Conservation (phyloP, 495 filamentous ascomycete species). For the Pyrenula aspistea region DNA sequence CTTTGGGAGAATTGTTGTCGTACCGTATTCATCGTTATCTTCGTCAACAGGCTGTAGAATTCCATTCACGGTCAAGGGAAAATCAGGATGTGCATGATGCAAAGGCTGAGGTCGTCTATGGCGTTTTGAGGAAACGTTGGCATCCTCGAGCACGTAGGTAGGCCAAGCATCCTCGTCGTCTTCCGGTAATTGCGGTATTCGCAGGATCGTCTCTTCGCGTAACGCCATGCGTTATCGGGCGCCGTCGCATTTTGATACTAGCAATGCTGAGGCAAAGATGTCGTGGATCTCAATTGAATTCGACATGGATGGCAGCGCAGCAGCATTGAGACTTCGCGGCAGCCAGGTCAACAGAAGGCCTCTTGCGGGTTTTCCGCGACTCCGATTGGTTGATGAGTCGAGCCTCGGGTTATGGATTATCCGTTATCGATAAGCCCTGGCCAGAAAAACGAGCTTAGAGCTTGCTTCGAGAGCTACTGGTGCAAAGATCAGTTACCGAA, state of each 20-base stretch:
- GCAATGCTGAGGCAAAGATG: background rate
- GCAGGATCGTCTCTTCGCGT: background rate
- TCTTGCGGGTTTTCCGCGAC: too few species aligned
- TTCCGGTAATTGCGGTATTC: background rate
- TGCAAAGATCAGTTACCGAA: too few species aligned
- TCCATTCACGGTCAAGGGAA: conserved; percentile 43
- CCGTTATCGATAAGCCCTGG: too few species aligned
- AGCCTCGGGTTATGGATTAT: too few species aligned
- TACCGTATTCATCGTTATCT: conserved; percentile 28
- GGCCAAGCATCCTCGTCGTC: background rate
- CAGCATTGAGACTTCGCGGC: too few species aligned
- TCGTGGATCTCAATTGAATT: too few species aligned
- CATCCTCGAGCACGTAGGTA: background rate
- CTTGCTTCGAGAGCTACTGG: too few species aligned
- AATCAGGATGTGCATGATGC: conserved; percentile 25
- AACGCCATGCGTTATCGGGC: background rate
- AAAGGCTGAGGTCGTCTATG: background rate
- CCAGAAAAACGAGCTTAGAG: too few species aligned
- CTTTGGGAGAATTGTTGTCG: conserved; percentile 3
- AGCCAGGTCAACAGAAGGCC: too few species aligned
- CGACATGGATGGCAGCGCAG: too few species aligned
- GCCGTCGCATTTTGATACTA: background rate
- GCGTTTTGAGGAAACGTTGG: background rate
- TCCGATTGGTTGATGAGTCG: too few species aligned
- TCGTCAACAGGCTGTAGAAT: conserved; percentile 34